Evolutionary conservation across 192 early-diverging fungal species (phyloP), one percentile per base, ranked within the genome.

Genomic region (Coemansia sp.): DNA sequence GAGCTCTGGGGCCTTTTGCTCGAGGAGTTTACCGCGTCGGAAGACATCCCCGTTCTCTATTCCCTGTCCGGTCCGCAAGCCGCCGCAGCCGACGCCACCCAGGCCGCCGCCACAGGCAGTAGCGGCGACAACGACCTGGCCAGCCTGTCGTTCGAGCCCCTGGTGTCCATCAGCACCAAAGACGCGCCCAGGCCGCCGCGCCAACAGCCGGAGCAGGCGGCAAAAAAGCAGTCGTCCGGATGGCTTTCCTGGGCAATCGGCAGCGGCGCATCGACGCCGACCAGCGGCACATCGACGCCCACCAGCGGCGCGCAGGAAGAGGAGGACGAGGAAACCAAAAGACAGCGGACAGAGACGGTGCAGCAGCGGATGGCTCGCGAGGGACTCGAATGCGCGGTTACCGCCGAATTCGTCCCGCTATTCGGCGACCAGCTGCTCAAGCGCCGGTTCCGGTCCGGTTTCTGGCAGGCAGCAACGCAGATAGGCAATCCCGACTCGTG

Each of bases 401-500:
- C 64, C 9, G 34, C 35, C 11, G 46, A 28, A 16, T 78, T 78
- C 39, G 39, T 18, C 32, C 72, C 74, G 24, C 55, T 78, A 20
- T 74, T 73, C 50, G 60, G 35, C 50, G 30, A 69, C 9, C 53
- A 42, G 4, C 16, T 18, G 8, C 8, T 29, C 0, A 11, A 60
- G 20, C 74, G 72, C 19, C 69, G 77, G 35, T 79, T 87, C 25
- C 71, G 84, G 6, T 60, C 68, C 0, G 78, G 82, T 1, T 89
- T 90, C 64, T 90, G 88, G 85, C 75, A 82, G 28, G 75, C 70
- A 19, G 79, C 84, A 39, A 78, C 84, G 39, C 83, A 81, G 48
- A 72, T 67, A 2, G 83, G 87, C 62, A 75, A 90, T 50, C 84
- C 87, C 8, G 92, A 95, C 72, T 53, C 84, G 16, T 74, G 90